Conservation (phyloP, 2,329 filamentous ascomycete species). For the Talaromyces sp. region DNA sequence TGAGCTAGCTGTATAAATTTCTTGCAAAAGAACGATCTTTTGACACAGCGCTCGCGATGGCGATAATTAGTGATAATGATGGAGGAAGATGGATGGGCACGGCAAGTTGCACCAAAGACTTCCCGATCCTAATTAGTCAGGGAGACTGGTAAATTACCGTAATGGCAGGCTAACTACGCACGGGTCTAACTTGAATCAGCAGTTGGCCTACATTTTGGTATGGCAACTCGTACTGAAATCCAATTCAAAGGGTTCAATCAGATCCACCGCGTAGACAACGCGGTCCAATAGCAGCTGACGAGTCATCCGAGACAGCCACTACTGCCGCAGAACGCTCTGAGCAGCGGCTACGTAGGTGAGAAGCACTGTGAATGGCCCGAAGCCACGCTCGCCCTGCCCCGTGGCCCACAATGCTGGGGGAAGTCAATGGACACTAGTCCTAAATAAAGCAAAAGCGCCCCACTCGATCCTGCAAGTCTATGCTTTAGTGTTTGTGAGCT, state of each 20-base stretch:
- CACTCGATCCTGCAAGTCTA: conserved; percentile 2
- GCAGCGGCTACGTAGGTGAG: conserved; percentile 7
- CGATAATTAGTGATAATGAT: not conserved
- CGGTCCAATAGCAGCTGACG: not conserved
- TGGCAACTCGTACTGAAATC: not conserved
- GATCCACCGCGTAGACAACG: not conserved
- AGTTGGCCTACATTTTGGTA: conserved; percentile 1
- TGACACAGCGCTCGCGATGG: not conserved
- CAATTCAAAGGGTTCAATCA: conserved; percentile 9
- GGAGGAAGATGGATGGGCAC: conserved; percentile 1
- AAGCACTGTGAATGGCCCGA: conserved; percentile 8
- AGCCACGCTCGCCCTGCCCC: conserved; percentile 6
- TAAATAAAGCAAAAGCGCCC: not conserved
- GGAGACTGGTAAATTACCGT: conserved; percentile 5
- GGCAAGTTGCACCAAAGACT: conserved; percentile 2
- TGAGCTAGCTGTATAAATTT: not conserved
- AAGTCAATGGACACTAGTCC: not conserved
- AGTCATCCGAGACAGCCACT: conserved; percentile 1
- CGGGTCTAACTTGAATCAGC: not conserved
- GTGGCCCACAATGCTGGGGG: not conserved
- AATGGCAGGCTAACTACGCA: not conserved
- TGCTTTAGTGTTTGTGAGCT: not conserved
- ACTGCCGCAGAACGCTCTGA: not conserved
- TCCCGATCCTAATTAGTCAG: conserved; percentile 4
- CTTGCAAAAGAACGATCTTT: not conserved